Percentiles rank a stretch among this genome's conserved stretches.
Conservation (phyloP, 768 basidiomycete genomes). For the Pisolithus albus region DNA sequence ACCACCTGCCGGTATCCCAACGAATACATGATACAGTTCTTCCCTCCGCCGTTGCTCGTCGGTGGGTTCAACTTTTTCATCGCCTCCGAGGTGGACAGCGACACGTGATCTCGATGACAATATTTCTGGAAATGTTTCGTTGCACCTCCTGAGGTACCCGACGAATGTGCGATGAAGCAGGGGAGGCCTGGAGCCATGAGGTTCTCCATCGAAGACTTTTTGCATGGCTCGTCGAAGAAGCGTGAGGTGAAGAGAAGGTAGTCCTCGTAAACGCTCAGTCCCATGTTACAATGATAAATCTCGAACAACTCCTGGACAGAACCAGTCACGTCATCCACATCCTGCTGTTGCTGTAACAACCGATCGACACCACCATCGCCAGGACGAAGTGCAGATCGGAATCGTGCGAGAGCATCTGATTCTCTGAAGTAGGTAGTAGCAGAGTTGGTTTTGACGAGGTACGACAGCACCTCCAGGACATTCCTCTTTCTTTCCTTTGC, state of each 20-base stretch:
- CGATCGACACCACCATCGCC: background rate
- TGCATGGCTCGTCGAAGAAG: slow-evolving; percentile 16
- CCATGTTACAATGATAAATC: slow-evolving; percentile 12
- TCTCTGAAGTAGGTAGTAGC: slow-evolving; percentile 13
- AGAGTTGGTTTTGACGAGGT: slow-evolving; percentile 17
- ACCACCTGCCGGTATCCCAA: no score
- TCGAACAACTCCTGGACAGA: background rate
- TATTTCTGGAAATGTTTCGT: no score
- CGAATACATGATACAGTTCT: background rate
- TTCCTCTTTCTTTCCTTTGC: no score
- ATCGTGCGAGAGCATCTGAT: slow-evolving; percentile 7
- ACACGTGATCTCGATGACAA: no score
- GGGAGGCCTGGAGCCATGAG: slow-evolving; percentile 16
- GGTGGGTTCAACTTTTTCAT: no score
- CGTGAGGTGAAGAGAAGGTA: slow-evolving; percentile 17
- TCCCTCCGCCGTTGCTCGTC: no score
- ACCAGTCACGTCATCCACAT: background rate
- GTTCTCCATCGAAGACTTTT: slow-evolving; percentile 11
- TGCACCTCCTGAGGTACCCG: no score
- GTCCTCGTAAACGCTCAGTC: slow-evolving; percentile 10
- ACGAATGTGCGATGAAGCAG: no score
- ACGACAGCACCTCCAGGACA: slow-evolving; percentile 16
- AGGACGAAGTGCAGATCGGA: slow-evolving; percentile 7
- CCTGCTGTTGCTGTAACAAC: background rate
- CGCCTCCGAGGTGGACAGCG: no score